phyloP scores from a whole-genome alignment of 2,329 filamentous ascomycete species.

The Periconia digitata region DNA sequence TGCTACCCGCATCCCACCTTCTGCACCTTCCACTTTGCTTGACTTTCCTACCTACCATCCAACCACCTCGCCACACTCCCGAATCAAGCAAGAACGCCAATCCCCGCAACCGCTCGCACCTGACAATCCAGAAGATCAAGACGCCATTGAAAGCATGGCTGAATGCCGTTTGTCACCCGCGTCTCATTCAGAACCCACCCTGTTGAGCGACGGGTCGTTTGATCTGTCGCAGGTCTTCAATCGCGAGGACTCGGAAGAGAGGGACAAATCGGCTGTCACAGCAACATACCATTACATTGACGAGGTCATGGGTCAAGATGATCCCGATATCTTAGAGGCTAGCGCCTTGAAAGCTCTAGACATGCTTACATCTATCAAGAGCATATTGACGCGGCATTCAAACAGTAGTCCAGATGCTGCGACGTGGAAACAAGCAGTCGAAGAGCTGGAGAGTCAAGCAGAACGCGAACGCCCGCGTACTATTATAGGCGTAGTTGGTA shows the following conservation, averaged over 20 bases:
- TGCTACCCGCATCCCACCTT: neutral
- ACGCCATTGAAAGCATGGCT: no score
- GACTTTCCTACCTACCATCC: neutral
- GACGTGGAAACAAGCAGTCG: constrained; percentile 48
- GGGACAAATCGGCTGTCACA: constrained; percentile 5
- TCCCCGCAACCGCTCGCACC: neutral
- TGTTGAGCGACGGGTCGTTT: constrained; percentile 10
- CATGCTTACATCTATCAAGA: constrained; percentile 39
- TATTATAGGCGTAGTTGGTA: constrained; percentile 62
- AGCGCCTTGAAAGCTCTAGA: constrained; percentile 43
- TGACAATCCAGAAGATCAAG: constrained; percentile 42
- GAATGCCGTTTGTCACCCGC: neutral
- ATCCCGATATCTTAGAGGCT: constrained; percentile 42
- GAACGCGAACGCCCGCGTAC: constrained; percentile 43
- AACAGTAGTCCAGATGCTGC: constrained; percentile 30
- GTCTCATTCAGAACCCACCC: constrained; percentile 1
- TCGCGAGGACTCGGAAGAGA: constrained; percentile 12
- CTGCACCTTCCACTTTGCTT: no score
- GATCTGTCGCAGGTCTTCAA: constrained; percentile 20
- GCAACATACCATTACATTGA: constrained; percentile 26
- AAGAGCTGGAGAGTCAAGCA: constrained; percentile 45
- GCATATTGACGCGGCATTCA: constrained; percentile 27
- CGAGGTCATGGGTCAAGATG: constrained; percentile 33
- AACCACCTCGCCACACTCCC: neutral
- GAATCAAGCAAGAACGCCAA: neutral